Conservation (phyloP, 1,284 basidiomycete genomes). For the Mycosarcoma maydis region DNA sequence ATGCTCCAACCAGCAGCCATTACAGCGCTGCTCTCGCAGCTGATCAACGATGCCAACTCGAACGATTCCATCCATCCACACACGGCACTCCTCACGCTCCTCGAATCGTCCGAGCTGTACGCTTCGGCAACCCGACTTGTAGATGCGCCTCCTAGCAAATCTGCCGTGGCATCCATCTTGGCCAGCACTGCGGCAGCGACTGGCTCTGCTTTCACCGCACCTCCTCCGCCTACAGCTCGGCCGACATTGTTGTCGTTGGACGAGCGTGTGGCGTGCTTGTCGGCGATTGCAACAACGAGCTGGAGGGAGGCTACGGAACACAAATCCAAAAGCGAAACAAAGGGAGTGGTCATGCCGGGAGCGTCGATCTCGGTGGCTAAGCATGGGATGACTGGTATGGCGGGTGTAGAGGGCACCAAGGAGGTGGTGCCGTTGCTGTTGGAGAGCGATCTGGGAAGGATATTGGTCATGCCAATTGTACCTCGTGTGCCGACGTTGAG, state of each 20-base stretch:
- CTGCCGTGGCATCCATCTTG: constrained; percentile 19
- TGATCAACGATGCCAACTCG: constrained; percentile 9
- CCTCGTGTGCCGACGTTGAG: constrained; percentile 2
- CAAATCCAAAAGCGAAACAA: neutral
- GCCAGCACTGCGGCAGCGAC: constrained; percentile 32
- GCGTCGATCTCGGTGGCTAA: constrained; percentile 15
- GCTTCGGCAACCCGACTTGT: constrained; percentile 25
- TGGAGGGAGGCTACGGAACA: constrained; percentile 31
- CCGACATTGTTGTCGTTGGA: constrained; percentile 25
- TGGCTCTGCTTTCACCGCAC: neutral
- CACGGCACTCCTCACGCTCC: constrained; percentile 32
- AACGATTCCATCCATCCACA: constrained; percentile 14
- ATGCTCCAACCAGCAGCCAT: constrained; percentile 45
- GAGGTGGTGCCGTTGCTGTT: constrained; percentile 34
- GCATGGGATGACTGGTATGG: constrained; percentile 19
- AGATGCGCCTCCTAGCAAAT: constrained; percentile 10
- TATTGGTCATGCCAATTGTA: constrained; percentile 40
- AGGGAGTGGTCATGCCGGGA: constrained; percentile 16
- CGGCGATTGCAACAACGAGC: constrained; percentile 30
- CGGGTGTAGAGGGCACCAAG: neutral
- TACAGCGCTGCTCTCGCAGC: constrained; percentile 30
- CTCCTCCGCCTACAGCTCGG: neutral
- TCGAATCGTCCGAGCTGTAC: constrained; percentile 45
- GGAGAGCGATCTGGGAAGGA: constrained; percentile 35
- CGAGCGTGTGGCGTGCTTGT: constrained; percentile 31